Base-by-base conservation (phyloP, 495 filamentous ascomycete genomes). In the Aspergillus leporis region DNA sequence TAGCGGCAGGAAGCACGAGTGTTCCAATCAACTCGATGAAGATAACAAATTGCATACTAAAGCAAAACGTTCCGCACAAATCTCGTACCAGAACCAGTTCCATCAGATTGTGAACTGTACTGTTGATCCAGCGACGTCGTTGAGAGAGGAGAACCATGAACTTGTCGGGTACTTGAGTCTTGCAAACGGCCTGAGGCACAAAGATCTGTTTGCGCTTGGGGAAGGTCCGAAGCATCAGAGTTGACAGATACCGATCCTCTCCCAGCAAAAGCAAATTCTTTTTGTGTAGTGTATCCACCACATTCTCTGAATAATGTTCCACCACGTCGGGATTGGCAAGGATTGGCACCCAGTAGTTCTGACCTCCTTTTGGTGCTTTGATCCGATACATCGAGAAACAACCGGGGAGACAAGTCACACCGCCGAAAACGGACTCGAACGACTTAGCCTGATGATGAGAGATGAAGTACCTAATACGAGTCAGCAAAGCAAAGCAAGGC, bases 361-460 rank as follows among this genome's bases (percentile, higher is more conserved):
- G 91, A 16, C 90, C 95, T 34, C 94, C 94, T 77, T 99, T 99
- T 48, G 95, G 95, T 3, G 94, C 90, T 74, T 99, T 99, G 83
- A 99, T 96, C 63, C 95, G 90, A 76, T 99, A 99, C 95, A 99
- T 99, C 81, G 92, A 96, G 86, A 99, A 99, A 80, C 95, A 99
- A 49, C 95, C 95, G 3, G 95, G 95, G 25, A 99, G 81, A 84
- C 95, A 99, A 64, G 95, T 99, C 23, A 99, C 95, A 89, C 95
- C 95, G 70, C 95, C 95, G 69, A 99, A 99, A 55, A 97, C 89
- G 6, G 93, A 96, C 72, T 99, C 95, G 76, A 99, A 99, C 7
- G 92, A 90, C 69, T 99, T 99, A 53, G 91, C 85, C 62, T 95
- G 84, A 67, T 99, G 95, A 70, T 99, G 95, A 3, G 93, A 97